Conservation (phyloP, 2,329 filamentous ascomycete genomes). For the Penicillium verrucosum region DNA sequence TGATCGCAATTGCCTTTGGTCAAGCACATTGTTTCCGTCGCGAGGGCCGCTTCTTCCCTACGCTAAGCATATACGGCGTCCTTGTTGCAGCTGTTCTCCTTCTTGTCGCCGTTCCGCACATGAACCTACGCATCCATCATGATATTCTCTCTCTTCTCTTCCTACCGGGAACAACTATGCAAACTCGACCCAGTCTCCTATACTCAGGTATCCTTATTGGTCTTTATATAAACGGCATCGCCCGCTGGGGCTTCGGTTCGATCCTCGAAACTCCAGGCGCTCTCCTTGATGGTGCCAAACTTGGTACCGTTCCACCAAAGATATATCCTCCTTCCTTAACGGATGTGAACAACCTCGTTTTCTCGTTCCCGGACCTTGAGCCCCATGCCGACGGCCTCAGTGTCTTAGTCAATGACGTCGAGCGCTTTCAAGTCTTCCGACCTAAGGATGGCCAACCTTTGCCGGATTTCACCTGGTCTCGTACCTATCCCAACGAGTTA, state of each 20-base stretch:
- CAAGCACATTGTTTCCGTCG: slow-evolving; percentile 57
- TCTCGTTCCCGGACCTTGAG: slow-evolving; percentile 33
- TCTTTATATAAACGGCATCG: slow-evolving; percentile 62
- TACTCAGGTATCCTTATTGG: slow-evolving; percentile 62
- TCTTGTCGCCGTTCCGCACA: slow-evolving; percentile 53
- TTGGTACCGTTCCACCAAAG: slow-evolving; percentile 33
- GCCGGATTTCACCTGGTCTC: slow-evolving; percentile 36
- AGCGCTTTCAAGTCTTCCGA: slow-evolving; percentile 53
- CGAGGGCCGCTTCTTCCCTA: slow-evolving; percentile 54
- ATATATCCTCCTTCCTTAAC: slow-evolving; percentile 24
- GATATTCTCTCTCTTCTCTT: slow-evolving; percentile 60
- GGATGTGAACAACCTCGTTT: slow-evolving; percentile 31
- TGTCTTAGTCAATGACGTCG: slow-evolving; percentile 61
- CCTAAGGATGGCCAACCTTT: slow-evolving; percentile 34
- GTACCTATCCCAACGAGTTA: slow-evolving; percentile 25
- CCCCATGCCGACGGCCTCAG: slow-evolving; percentile 52
- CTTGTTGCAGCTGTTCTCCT: slow-evolving; percentile 44
- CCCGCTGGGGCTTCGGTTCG: slow-evolving; percentile 61
- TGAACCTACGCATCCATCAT: slow-evolving; percentile 62
- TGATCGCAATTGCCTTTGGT: slow-evolving; percentile 52
- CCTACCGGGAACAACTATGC: slow-evolving; percentile 57
- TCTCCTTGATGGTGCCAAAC: slow-evolving; percentile 40
- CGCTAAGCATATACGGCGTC: slow-evolving; percentile 46
- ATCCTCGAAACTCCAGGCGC: slow-evolving; percentile 57
- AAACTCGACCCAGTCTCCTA: slow-evolving; percentile 56